Evolutionary conservation across 2,329 filamentous ascomycete species (phyloP).

Genomic region (Neofusicoccum laricinum): DNA sequence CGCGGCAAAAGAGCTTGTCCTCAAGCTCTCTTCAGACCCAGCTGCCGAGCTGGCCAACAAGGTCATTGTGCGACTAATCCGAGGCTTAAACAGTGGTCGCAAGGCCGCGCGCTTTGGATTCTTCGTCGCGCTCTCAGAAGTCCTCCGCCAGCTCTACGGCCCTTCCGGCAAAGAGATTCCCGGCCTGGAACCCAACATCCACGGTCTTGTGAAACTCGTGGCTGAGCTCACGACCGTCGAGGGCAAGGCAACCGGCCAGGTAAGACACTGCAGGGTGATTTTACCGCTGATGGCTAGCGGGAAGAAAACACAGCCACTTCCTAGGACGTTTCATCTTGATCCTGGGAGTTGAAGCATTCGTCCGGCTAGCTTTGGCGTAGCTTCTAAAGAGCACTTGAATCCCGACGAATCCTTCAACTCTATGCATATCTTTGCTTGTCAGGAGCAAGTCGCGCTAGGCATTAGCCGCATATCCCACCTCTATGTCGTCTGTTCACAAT

Average conservation of each 20-base stretch:
- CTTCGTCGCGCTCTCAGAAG: conserved; percentile 81
- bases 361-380: too few relatives aligned
- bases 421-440: too few relatives aligned
- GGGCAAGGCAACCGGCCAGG: conserved; percentile 53
- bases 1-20: conserved; percentile 45
- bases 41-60: conserved; percentile 37
- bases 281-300: too few relatives aligned
- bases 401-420: too few relatives aligned
- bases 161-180: conserved; percentile 28
- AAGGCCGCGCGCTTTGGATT: conserved; percentile 88
- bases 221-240: conserved; percentile 51
- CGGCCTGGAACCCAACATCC: conserved; percentile 37
- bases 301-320: too few relatives aligned
- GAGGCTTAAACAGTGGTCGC: conserved; percentile 83
- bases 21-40: conserved; percentile 40
- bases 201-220: conserved; percentile 50
- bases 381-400: too few relatives aligned
- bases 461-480: too few relatives aligned
- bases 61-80: conserved; percentile 59
- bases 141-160: conserved; percentile 69
- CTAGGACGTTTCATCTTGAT: too few relatives aligned
- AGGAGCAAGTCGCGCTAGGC: too few relatives aligned
- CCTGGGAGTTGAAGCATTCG: too few relatives aligned
- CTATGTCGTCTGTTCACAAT: not conserved
- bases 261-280: conserved; percentile 27